Evolutionary conservation across 257 asterid genomes (phyloP), one percentile per base, ranked within the genome.

Genomic region (Capsicum rhomboideum): DNA sequence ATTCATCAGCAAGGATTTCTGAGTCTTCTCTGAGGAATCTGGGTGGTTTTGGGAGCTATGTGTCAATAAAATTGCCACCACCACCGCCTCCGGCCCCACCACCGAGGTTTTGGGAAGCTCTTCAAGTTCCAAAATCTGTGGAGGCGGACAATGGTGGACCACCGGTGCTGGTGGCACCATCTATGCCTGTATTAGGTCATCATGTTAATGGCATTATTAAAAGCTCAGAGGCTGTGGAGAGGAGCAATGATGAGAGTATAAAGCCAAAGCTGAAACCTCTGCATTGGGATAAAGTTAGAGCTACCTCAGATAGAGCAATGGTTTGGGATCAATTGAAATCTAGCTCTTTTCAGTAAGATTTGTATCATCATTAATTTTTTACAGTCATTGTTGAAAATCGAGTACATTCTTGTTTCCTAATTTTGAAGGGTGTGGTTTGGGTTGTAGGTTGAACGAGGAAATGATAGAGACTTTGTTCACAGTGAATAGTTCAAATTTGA

Each of bases 211-310:
- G 71, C 4, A 82, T 6, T 16, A 4, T 44, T 77, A 86, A 75
- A 1, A 85, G 40, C 14, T 40, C 72, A 2, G 88, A 59, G n/a
- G 67, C 74, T 11, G 28, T 10, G 49, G 88, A 81, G 68, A 64
- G 78, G 34, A 90, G 67, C 72, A 88, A 44, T 84, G 92, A 86
- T 53, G 95, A 90, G 26, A 82, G 52, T 13, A 29, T 84, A 85
- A 92, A 91, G 90, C 96, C 93, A 6, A 93, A 88, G 91, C 85
- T 93, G 84, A 95, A 95, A 85, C 90, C 98, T 80, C 85, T 93
- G 92, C 97, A 95, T 31, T 95, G 98, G 98, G 97, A 95, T 88
- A 95, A 95, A 92, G 96, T 93, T 44, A 92, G 95, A 87, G 92
- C 95, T 53, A 88, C 95, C 79, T 91, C 97, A 28, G 95, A 95